phyloP scores from a whole-genome alignment of 225 moss, liverwort and hornwort genomes.

The Pleurozium schreberi region DNA sequence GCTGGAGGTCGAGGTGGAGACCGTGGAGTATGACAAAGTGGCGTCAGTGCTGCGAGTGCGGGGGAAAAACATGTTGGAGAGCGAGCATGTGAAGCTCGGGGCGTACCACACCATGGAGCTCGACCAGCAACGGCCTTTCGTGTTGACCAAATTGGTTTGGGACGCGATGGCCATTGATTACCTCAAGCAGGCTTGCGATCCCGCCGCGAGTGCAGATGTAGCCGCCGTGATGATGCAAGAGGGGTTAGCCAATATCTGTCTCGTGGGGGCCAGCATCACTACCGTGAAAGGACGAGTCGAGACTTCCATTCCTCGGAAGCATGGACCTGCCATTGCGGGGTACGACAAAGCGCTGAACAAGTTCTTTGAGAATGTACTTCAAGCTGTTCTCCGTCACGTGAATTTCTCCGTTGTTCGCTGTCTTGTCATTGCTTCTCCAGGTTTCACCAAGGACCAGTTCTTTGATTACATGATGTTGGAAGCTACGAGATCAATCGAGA shows the following conservation, averaged over 20 bases:
- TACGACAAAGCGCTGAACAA: constrained; percentile 92
- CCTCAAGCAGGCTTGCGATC: constrained; percentile 82
- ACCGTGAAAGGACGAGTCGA: constrained; percentile 79
- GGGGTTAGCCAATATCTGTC: constrained; percentile 78
- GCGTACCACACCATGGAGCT: constrained; percentile 97
- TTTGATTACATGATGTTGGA: constrained; percentile 80
- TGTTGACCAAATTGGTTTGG: constrained; percentile 60
- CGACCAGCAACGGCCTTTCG: constrained; percentile 83
- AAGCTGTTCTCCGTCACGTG: constrained; percentile 74
- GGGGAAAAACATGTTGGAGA: constrained; percentile 80
- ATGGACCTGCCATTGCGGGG: constrained; percentile 79
- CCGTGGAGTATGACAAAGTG: constrained; percentile 88
- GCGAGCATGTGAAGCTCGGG: constrained; percentile 76
- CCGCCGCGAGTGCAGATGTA: constrained; percentile 76
- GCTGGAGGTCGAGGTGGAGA: constrained; percentile 79
- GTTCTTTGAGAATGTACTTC: constrained; percentile 87
- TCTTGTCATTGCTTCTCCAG: constrained; percentile 82
- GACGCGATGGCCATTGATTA: constrained; percentile 78
- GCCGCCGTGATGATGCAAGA: constrained; percentile 94
- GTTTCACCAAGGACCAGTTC: constrained; percentile 94
- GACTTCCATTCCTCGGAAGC: constrained; percentile 82
- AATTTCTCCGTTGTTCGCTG: constrained; percentile 79
- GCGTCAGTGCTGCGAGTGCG: constrained; percentile 83
- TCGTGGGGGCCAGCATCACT: constrained; percentile 78
- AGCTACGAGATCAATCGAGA: constrained; percentile 31